phyloP scores from a whole-genome alignment of 768 basidiomycete species.

The Phylloporus arenicola region DNA sequence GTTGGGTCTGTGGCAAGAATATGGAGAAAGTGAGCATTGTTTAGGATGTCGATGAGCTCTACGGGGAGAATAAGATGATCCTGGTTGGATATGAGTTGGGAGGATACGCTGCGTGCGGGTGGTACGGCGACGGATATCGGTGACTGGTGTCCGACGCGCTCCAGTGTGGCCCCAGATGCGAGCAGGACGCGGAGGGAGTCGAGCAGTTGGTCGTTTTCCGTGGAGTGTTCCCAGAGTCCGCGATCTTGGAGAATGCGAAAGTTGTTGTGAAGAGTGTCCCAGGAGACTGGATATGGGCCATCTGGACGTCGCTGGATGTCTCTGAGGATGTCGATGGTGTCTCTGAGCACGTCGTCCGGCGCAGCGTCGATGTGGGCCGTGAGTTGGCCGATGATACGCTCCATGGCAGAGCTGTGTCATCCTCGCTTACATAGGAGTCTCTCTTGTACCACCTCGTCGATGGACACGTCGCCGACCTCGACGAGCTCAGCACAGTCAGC shows the following conservation, averaged over 20 bases:
- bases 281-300: conserved; percentile 15
- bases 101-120: conserved; percentile 4
- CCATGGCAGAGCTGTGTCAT: conserved; percentile 13
- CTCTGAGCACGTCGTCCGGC: conserved; percentile 15
- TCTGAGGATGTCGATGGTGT: conserved; percentile 15
- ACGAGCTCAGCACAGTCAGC: conserved; percentile 13
- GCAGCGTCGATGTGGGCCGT: conserved; percentile 7
- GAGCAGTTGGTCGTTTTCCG: conserved; percentile 26
- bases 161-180: conserved; percentile 1
- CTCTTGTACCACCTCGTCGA: conserved; percentile 11
- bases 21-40: conserved; percentile 63
- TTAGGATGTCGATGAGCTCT: conserved; percentile 52
- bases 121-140: conserved; percentile 14
- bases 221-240: conserved; percentile 22
- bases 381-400: conserved; percentile 26
- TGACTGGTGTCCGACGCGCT: neutral
- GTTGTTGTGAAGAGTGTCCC: conserved; percentile 18
- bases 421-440: conserved; percentile 17
- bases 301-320: conserved; percentile 22
- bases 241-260: conserved; percentile 20
- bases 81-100: conserved; percentile 20
- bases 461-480: conserved; percentile 16
- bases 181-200: conserved; percentile 19
- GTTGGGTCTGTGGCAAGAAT: conserved; percentile 58
- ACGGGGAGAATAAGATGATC: conserved; percentile 37